phyloP scores from a whole-genome alignment of 2,329 filamentous ascomycete genomes.

The Scopulariopsis brevicaulis region DNA sequence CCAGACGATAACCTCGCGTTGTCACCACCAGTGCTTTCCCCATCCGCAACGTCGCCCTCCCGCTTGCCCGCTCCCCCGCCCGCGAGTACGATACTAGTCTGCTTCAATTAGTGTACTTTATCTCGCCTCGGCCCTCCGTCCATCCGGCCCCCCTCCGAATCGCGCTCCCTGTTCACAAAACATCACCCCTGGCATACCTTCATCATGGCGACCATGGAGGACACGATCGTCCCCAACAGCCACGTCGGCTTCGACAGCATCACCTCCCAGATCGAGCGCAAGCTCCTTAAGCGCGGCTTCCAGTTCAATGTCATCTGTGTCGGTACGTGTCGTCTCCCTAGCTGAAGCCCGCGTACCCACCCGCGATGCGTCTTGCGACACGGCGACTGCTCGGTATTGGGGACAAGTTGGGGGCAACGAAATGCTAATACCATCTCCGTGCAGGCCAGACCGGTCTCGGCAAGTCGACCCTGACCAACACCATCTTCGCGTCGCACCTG shows the following conservation, averaged over 20 bases:
- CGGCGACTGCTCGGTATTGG: background rate
- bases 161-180: background rate
- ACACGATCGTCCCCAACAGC: constrained; percentile 79
- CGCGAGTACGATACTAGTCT: background rate
- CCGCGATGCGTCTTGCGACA: background rate
- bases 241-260: constrained; percentile 99
- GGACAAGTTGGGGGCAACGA: background rate
- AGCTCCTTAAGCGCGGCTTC: constrained; percentile 98
- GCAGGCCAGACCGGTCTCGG: constrained; percentile 94
- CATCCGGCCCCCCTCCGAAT: background rate
- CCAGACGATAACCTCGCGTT: constrained; percentile 3
- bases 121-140: background rate
- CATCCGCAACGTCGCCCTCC: background rate
- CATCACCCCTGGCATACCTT: background rate
- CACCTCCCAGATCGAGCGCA: constrained; percentile 98
- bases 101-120: background rate
- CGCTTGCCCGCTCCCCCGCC: background rate
- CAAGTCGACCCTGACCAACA: constrained; percentile 99
- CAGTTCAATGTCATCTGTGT: constrained; percentile 99
- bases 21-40: background rate
- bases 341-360: background rate
- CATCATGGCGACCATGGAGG: constrained; percentile 49
- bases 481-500: constrained; percentile 98
- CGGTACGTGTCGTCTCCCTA: constrained; percentile 51
- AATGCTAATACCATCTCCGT: background rate